Evolutionary conservation across 768 basidiomycete species (phyloP).

Genomic region (Zangia roseola): DNA sequence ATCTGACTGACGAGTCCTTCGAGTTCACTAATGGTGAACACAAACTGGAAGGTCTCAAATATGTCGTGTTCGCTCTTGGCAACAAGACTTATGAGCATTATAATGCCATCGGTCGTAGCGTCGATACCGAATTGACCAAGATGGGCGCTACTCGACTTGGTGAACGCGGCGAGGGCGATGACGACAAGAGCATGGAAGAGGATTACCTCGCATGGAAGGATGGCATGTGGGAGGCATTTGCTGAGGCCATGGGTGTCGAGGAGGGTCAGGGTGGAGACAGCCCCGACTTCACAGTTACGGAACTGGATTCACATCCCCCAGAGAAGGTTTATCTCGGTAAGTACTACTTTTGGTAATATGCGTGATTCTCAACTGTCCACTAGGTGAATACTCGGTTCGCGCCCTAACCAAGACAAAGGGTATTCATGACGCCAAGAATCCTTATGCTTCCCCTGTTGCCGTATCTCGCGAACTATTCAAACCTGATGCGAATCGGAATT

Average conservation of each 20-base stretch:
- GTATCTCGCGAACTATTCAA: constrained; percentile 83
- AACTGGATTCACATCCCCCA: constrained; percentile 66
- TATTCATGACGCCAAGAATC: constrained; percentile 98
- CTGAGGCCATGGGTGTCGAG: constrained; percentile 81
- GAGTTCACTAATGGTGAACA: constrained; percentile 81
- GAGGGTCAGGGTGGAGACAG: constrained; percentile 96
- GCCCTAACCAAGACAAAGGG: constrained; percentile 92
- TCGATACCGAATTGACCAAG: constrained; percentile 70
- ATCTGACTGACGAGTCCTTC: constrained; percentile 82
- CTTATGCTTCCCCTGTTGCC: constrained; percentile 82
- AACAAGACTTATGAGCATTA: constrained; percentile 97
- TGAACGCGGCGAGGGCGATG: constrained; percentile 92
- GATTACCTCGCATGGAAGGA: constrained; percentile 99
- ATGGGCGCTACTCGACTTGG: constrained; percentile 87
- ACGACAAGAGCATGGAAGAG: constrained; percentile 99
- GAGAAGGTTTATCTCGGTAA: constrained; percentile 94
- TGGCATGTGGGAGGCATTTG: constrained; percentile 90
- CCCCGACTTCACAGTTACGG: constrained; percentile 90
- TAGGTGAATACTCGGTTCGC: constrained; percentile 93
- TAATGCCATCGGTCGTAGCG: constrained; percentile 80
- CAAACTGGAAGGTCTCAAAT: constrained; percentile 81
- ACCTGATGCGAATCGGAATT: constrained; percentile 73
- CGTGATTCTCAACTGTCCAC: background rate
- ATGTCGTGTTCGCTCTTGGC: constrained; percentile 92
- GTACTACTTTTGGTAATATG: constrained; percentile 17